These are phyloP conservation scores for Hapsidospora chrysogenum DNA, from an alignment of 495 filamentous ascomycete genomes.

Conservation along the genomic window DNA sequence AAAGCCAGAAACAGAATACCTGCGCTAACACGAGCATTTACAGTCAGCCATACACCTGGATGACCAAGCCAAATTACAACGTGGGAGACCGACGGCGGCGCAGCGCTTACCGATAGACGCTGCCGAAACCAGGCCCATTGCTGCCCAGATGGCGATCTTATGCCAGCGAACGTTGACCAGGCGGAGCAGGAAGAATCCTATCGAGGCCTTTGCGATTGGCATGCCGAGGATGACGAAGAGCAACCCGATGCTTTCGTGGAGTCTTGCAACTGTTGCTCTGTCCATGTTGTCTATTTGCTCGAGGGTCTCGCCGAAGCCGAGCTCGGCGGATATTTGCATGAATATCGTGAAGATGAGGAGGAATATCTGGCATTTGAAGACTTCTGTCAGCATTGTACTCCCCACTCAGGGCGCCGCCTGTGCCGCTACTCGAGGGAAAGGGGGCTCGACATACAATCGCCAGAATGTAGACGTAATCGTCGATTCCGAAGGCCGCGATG, in stretches of 20 bases:
- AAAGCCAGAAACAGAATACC: conserved; percentile 12
- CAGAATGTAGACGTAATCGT: conserved; percentile 16
- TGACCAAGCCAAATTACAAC: too few relatives aligned
- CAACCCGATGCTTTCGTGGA: conserved; percentile 4
- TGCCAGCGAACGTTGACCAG: conserved; percentile 7
- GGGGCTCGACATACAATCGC: conserved; percentile 3
- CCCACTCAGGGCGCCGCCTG: too few relatives aligned
- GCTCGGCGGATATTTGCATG: conserved; percentile 10
- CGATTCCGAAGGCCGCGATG: conserved; percentile 13
- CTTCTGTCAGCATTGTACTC: too few relatives aligned
- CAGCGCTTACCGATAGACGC: conserved; percentile 8
- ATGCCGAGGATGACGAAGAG: conserved; percentile 12
- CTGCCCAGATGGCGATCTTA: conserved; percentile 12
- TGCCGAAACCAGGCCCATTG: conserved; percentile 7
- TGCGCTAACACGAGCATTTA: conserved; percentile 13
- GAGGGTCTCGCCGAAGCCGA: conserved; percentile 8
- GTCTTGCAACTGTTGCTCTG: neutral
- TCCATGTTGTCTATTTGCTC: conserved; percentile 6
- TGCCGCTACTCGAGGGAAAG: neutral
- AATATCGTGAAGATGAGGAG: conserved; percentile 11
- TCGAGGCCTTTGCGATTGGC: conserved; percentile 14
- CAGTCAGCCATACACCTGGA: too few relatives aligned
- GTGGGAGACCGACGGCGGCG: too few relatives aligned
- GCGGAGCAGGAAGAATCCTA: conserved; percentile 14
- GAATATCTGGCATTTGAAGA: conserved; percentile 3